phyloP scores from a whole-genome alignment of 2,329 filamentous ascomycete genomes.

The Acarospora socialis region DNA sequence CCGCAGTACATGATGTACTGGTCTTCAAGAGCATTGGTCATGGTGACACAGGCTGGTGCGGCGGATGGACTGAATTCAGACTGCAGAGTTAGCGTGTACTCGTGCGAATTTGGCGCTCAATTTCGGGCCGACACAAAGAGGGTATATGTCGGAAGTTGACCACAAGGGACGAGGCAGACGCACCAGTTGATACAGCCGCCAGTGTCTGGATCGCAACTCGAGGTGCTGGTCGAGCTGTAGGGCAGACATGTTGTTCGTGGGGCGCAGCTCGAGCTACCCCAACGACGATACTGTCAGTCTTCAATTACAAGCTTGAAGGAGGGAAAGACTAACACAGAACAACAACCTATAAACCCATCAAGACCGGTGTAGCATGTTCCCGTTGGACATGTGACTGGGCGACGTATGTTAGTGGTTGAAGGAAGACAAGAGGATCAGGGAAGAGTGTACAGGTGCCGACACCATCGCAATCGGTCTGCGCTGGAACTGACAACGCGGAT shows the following conservation, averaged over 20 bases:
- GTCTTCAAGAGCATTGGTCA: background rate
- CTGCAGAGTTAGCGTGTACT: background rate
- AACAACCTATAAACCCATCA: background rate
- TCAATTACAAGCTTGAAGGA: background rate
- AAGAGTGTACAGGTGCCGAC: background rate
- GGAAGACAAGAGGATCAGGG: background rate
- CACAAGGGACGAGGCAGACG: background rate
- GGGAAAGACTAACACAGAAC: background rate
- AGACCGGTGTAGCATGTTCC: slow-evolving; percentile 1
- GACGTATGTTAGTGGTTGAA: background rate
- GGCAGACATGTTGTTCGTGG: background rate
- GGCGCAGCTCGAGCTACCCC: background rate
- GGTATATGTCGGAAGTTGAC: background rate
- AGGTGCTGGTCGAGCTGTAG: background rate
- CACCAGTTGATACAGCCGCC: background rate
- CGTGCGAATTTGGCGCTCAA: background rate
- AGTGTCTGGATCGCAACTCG: background rate
- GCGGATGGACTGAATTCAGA: background rate
- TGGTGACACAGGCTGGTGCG: background rate
- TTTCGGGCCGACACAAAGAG: background rate
- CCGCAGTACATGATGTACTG: slow-evolving; percentile 1
- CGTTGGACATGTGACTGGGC: background rate
- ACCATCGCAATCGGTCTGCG: background rate
- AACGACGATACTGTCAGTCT: background rate
- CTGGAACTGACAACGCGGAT: too few relatives aligned